These are phyloP conservation scores for Allantophomopsis lycopodina DNA, from an alignment of 2,329 filamentous ascomycete genomes.

Conservation along the genomic window DNA sequence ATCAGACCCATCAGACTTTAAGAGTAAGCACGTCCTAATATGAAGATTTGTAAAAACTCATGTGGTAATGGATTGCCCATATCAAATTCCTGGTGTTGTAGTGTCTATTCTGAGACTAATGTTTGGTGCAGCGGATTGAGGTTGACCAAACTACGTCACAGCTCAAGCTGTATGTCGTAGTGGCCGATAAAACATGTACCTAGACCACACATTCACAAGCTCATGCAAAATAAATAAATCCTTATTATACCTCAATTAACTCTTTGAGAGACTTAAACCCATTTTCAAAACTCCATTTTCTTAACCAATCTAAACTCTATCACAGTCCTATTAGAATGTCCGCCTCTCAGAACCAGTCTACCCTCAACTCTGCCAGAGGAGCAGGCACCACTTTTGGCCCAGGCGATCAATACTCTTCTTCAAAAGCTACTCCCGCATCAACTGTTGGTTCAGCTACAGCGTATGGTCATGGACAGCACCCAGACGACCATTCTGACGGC, in stretches of 20 bases:
- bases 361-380: slow-evolving; percentile 10
- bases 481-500: slow-evolving; percentile 13
- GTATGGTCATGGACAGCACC: slow-evolving; percentile 15
- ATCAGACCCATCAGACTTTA: no score
- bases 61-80: no score
- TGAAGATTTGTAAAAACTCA: no score
- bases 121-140: no score
- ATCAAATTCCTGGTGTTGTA: no score
- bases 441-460: slow-evolving; percentile 16
- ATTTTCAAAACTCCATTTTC: not conserved
- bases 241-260: no score
- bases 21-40: no score
- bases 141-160: no score
- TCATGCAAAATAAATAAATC: not conserved
- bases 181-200: no score
- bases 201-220: not conserved
- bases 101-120: no score
- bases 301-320: not conserved
- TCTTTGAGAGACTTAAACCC: not conserved
- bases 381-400: slow-evolving; percentile 13
- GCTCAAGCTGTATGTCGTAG: no score
- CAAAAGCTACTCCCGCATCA: slow-evolving; percentile 10
- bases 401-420: slow-evolving; percentile 8
- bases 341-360: slow-evolving; percentile 14
- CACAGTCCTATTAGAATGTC: slow-evolving; percentile 11